Percentiles rank a stretch among this genome's conserved stretches.
phyloP scores from a whole-genome alignment of 2,329 filamentous ascomycete species.

The Talaromyces verruculosus region DNA sequence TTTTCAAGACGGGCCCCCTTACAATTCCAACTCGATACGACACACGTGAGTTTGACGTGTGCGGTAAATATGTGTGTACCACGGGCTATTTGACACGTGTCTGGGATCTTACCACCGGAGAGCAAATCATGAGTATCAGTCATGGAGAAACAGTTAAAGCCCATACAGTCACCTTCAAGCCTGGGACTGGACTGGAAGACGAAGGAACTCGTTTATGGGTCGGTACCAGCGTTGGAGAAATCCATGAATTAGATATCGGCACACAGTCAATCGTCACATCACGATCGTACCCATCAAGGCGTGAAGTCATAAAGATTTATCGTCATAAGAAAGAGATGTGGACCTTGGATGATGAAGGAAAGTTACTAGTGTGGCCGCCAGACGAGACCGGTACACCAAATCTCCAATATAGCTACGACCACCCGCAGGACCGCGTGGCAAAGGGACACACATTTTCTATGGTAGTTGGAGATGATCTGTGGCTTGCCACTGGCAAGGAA shows the following conservation, averaged over 20 bases:
- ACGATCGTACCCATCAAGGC: slow-evolving; percentile 72
- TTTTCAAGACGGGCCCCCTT: slow-evolving; percentile 67
- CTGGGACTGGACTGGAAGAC: slow-evolving; percentile 70
- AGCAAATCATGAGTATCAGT: slow-evolving; percentile 73
- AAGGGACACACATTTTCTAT: slow-evolving; percentile 86
- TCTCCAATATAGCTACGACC: slow-evolving; percentile 70
- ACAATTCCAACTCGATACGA: slow-evolving; percentile 86
- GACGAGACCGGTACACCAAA: slow-evolving; percentile 72
- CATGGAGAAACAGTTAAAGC: slow-evolving; percentile 85
- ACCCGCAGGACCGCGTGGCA: slow-evolving; percentile 66
- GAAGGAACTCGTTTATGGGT: slow-evolving; percentile 86
- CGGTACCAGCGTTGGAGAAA: slow-evolving; percentile 81
- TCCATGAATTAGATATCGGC: slow-evolving; percentile 82
- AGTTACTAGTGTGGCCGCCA: slow-evolving; percentile 81
- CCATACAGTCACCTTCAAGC: slow-evolving; percentile 81
- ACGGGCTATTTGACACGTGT: slow-evolving; percentile 83
- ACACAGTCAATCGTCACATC: slow-evolving; percentile 69
- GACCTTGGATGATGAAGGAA: slow-evolving; percentile 88
- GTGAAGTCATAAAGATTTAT: slow-evolving; percentile 80
- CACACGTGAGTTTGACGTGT: slow-evolving; percentile 80
- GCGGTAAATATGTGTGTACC: slow-evolving; percentile 82
- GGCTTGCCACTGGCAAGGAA: slow-evolving; percentile 85
- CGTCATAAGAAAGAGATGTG: slow-evolving; percentile 87
- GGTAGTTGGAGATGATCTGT: slow-evolving; percentile 78
- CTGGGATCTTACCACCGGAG: slow-evolving; percentile 82